These are phyloP conservation scores for Aspergillus aculeatus DNA, from an alignment of 2,329 filamentous ascomycete genomes.

Conservation along the genomic window DNA sequence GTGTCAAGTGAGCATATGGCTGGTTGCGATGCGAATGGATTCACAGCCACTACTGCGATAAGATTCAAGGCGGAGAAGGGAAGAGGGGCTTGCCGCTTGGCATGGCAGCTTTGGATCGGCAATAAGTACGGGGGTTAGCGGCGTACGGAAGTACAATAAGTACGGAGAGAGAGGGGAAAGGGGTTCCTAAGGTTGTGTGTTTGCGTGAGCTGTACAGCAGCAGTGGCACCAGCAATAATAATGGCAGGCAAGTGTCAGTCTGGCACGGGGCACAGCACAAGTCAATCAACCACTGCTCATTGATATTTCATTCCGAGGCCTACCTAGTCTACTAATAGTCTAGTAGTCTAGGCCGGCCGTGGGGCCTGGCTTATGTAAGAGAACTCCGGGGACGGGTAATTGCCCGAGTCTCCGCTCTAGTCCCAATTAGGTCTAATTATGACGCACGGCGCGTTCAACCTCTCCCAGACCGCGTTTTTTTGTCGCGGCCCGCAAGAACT, in stretches of 20 bases:
- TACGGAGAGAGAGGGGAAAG: too few species aligned
- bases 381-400: conserved; percentile 13
- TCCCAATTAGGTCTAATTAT: conserved; percentile 21
- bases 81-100: conserved; percentile 4
- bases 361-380: conserved; percentile 8
- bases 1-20: conserved; percentile 16
- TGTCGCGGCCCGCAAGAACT: conserved; percentile 7
- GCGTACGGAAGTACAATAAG: too few species aligned
- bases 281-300: not conserved
- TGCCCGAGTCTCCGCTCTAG: conserved; percentile 11
- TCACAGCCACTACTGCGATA: not conserved
- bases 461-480: conserved; percentile 14
- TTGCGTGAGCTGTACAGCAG: not conserved
- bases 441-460: conserved; percentile 19
- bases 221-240: not conserved
- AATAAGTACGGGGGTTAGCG: too few species aligned
- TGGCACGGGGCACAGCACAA: too few species aligned
- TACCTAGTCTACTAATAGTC: not conserved
- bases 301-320: not conserved
- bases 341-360: not conserved
- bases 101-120: not conserved
- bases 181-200: too few species aligned
- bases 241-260: too few species aligned
- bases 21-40: not conserved
- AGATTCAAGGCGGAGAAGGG: conserved; percentile 1